Base-by-base conservation (phyloP, 306 rosid species). In the Fragaria iinumae region DNA sequence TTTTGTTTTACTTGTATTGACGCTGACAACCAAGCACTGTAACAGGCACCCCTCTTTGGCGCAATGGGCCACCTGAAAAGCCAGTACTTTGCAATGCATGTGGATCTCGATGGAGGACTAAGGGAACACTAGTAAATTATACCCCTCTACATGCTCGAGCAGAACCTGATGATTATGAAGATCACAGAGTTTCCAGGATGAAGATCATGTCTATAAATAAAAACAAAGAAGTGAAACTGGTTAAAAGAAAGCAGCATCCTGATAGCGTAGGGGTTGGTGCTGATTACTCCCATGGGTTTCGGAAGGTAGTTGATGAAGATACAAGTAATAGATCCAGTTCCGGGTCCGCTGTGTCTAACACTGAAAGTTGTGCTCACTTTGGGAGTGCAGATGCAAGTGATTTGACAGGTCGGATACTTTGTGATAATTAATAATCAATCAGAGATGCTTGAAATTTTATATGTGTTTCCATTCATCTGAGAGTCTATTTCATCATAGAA, bases 71-170 rank as follows among this genome's bases (percentile, higher is more conserved):
- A 71, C 96, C 97, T 2, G 98, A 96, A 79, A 96, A 96, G 90
- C 98, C 98, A 67, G 92, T 96, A 52, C 86, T 96, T 79, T 96
- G 99, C 91, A 96, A 96, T 87, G 99, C 99, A 21, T 96, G 99
- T 67, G 99, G 99, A 17, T 96, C 99, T 76, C 97, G 99, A 63
- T 96, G 99, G 99, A 96, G 99, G 88, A 96, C 99, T 13, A 96
- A 96, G 87, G 99, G 99, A 85, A 91, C 99, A 20, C 99, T 96
- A 39, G 91, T 89, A 76, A 92, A 96, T 83, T 96, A 96, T 73
- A 96, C 99, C 63, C 99, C 99, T 81, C 86, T 96, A 81, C 99
- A 96, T 80, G 96, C 98, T 77, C 92, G 99, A 69, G 82, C 93
- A 23, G 98, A 90, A 84, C 83, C 92, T 71, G 97, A 91, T 79